These are phyloP conservation scores for Scedosporium apiospermum DNA, from an alignment of 2,329 filamentous ascomycete genomes.

Conservation along the genomic window DNA sequence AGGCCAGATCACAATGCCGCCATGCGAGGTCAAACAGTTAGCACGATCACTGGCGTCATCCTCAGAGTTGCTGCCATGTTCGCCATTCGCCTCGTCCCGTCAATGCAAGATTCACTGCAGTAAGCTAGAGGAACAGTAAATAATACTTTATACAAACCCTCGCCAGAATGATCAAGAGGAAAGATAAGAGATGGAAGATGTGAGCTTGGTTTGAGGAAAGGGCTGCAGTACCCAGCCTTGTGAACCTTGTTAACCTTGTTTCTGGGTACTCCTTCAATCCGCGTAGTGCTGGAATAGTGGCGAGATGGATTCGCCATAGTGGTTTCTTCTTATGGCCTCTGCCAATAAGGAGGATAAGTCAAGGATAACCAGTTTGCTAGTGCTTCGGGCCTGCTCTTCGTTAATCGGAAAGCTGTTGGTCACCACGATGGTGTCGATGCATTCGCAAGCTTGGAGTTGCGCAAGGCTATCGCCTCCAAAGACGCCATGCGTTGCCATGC, in stretches of 20 bases:
- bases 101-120: not conserved
- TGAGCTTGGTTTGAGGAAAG: not conserved
- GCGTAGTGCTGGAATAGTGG: conserved; percentile 54
- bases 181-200: not conserved
- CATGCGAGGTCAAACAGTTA: not conserved
- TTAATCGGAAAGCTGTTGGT: conserved; percentile 95
- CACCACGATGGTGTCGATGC: conserved; percentile 88
- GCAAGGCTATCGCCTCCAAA: conserved; percentile 85
- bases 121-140: not conserved
- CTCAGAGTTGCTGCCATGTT: not conserved
- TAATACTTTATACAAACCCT: not conserved
- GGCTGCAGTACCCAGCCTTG: too few relatives aligned
- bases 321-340: conserved; percentile 90
- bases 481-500: conserved; percentile 92
- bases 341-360: conserved; percentile 81
- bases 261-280: not conserved
- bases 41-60: not conserved
- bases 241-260: too few relatives aligned
- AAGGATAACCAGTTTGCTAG: conserved; percentile 78
- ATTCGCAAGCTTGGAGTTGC: conserved; percentile 84
- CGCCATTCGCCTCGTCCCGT: not conserved
- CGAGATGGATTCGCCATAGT: conserved; percentile 82
- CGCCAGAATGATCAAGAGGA: not conserved
- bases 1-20: not conserved
- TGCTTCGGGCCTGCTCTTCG: conserved; percentile 58